phyloP scores from a whole-genome alignment of 306 rosid genomes.

The Quercus wislizeni region DNA sequence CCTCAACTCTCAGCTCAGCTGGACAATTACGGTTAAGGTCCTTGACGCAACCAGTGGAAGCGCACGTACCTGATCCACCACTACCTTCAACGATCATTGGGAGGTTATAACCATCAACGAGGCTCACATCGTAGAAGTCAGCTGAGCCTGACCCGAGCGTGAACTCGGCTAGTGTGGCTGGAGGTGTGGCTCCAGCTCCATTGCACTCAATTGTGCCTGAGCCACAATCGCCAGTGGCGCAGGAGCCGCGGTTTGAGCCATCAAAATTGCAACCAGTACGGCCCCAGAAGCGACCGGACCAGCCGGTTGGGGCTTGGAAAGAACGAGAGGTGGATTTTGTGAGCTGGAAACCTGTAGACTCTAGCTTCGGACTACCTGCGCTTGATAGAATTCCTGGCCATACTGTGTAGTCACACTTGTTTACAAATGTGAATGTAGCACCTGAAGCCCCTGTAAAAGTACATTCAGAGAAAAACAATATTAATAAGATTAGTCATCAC shows the following conservation, averaged over 20 bases:
- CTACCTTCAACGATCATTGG: constrained; percentile 67
- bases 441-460: constrained; percentile 51
- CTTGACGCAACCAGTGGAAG: constrained; percentile 61
- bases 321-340: constrained; percentile 37
- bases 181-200: constrained; percentile 77
- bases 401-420: constrained; percentile 76
- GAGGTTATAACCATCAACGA: constrained; percentile 86
- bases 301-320: constrained; percentile 75
- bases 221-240: constrained; percentile 83
- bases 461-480: constrained; percentile 8
- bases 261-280: constrained; percentile 70
- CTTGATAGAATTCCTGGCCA: constrained; percentile 86
- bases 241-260: constrained; percentile 44
- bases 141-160: constrained; percentile 70
- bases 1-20: constrained; percentile 44
- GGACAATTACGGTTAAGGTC: constrained; percentile 75
- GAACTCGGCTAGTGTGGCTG: constrained; percentile 91
- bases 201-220: constrained; percentile 64
- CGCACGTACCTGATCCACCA: constrained; percentile 65
- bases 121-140: constrained; percentile 91
- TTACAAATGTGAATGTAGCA: constrained; percentile 66
- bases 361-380: constrained; percentile 65
- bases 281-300: constrained; percentile 98
- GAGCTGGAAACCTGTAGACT: constrained; percentile 76
- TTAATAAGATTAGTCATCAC: not conserved